phyloP scores from a whole-genome alignment of 768 basidiomycete species.

The Pleurotus eryngii region DNA sequence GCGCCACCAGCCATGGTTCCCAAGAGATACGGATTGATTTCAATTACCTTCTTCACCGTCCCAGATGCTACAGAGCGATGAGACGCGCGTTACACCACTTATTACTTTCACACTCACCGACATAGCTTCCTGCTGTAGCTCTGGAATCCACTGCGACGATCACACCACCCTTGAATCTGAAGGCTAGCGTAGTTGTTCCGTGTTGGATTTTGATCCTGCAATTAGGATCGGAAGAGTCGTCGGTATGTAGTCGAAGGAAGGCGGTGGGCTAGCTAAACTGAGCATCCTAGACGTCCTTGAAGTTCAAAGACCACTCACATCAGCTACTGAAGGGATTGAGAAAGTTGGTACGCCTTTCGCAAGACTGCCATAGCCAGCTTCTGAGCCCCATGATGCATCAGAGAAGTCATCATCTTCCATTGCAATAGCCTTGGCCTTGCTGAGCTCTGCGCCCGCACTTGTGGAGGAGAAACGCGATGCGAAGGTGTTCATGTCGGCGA shows the following conservation, averaged over 20 bases:
- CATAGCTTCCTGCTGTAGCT: conserved; percentile 95
- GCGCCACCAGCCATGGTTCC: conserved; percentile 99
- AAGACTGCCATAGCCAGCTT: conserved; percentile 77
- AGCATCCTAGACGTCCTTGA: conserved; percentile 9
- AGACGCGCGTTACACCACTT: not conserved
- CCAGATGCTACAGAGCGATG: conserved; percentile 65
- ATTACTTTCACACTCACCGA: conserved; percentile 56
- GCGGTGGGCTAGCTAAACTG: conserved; percentile 82
- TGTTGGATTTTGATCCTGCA: conserved; percentile 99
- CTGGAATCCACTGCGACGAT: conserved; percentile 99
- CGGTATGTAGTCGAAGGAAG: conserved; percentile 91
- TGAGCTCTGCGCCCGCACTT: conserved; percentile 44
- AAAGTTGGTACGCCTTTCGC: conserved; percentile 72
- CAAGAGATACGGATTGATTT: conserved; percentile 98
- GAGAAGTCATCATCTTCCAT: conserved; percentile 63
- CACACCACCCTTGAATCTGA: conserved; percentile 94
- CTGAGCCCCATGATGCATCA: conserved; percentile 78
- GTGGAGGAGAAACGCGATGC: conserved; percentile 64
- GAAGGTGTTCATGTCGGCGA: conserved; percentile 66
- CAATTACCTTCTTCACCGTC: conserved; percentile 99
- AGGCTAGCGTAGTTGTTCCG: conserved; percentile 97
- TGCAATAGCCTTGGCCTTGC: conserved; percentile 41
- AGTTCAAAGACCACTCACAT: conserved; percentile 48
- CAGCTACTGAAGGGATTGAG: conserved; percentile 66
- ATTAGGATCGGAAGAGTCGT: conserved; percentile 90